These are phyloP conservation scores for Emericellopsis atlantica DNA, from an alignment of 2,329 filamentous ascomycete species.

Conservation along the genomic window DNA sequence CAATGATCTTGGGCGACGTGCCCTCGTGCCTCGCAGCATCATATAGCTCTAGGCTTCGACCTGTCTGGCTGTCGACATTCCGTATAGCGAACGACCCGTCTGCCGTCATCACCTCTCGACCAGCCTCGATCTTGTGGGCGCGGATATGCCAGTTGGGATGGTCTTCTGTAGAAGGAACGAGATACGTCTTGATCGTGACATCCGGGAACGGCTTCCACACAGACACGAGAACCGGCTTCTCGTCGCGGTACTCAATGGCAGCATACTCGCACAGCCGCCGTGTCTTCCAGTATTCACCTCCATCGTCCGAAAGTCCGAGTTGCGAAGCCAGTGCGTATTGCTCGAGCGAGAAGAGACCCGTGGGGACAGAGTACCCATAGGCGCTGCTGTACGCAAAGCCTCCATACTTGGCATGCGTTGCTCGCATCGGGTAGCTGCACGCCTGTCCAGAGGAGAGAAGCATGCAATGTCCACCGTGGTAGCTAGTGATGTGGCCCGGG, in stretches of 20 bases:
- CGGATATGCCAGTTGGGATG: slow-evolving; percentile 60
- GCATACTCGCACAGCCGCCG: slow-evolving; percentile 55
- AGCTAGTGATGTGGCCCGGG: slow-evolving; percentile 56
- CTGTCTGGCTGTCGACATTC: slow-evolving; percentile 34
- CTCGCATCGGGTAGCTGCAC: slow-evolving; percentile 74
- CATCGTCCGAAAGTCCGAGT: slow-evolving; percentile 64
- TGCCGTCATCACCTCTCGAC: slow-evolving; percentile 53
- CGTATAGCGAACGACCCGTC: slow-evolving; percentile 64
- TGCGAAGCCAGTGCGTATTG: slow-evolving; percentile 67
- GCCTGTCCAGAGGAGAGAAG: slow-evolving; percentile 65
- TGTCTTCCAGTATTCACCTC: slow-evolving; percentile 68
- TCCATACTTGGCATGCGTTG: slow-evolving; percentile 72
- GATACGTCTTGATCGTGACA: slow-evolving; percentile 50
- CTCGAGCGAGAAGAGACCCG: slow-evolving; percentile 62
- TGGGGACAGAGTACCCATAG: slow-evolving; percentile 67
- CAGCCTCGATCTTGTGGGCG: slow-evolving; percentile 47
- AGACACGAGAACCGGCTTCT: slow-evolving; percentile 49
- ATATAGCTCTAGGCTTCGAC: slow-evolving; percentile 37
- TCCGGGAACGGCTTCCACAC: slow-evolving; percentile 60
- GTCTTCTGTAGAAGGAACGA: slow-evolving; percentile 46
- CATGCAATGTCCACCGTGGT: slow-evolving; percentile 63
- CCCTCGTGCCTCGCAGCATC: slow-evolving; percentile 32
- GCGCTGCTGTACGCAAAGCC: slow-evolving; percentile 66
- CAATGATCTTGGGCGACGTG: slow-evolving; percentile 41
- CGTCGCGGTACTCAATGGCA: slow-evolving; percentile 42